These are phyloP conservation scores for Naganishia sp. DNA, from an alignment of 1,284 basidiomycete genomes.

Conservation along the genomic window DNA sequence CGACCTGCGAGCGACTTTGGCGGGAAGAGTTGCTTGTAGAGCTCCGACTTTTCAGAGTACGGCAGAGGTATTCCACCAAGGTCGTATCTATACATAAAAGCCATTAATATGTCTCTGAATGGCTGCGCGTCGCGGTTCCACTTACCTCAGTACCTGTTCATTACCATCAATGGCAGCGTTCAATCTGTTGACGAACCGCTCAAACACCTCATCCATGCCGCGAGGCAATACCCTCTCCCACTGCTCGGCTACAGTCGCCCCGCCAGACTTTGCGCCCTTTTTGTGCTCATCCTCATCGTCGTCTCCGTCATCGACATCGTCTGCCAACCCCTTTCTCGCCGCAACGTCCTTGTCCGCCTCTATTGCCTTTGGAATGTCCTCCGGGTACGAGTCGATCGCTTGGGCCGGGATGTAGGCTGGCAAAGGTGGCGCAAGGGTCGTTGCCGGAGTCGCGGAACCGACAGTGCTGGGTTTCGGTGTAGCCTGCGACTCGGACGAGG, in stretches of 20 bases:
- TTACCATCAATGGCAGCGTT: slow-evolving; percentile 47
- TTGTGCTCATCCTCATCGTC: slow-evolving; percentile 41
- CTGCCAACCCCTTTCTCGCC: slow-evolving; percentile 35
- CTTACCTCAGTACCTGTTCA: slow-evolving; percentile 50
- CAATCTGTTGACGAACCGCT: slow-evolving; percentile 49
- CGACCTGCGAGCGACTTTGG: slow-evolving; percentile 35
- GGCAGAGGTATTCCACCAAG: slow-evolving; percentile 51
- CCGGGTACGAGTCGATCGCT: slow-evolving; percentile 52
- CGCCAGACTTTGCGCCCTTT: slow-evolving; percentile 40
- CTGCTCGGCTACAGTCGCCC: slow-evolving; percentile 40
- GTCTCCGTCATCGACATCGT: slow-evolving; percentile 39
- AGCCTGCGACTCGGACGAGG: slow-evolving; percentile 1
- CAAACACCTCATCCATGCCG: slow-evolving; percentile 52
- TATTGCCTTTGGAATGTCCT: slow-evolving; percentile 33
- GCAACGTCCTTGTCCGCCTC: slow-evolving; percentile 18
- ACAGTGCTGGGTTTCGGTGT: neutral
- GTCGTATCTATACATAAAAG: slow-evolving; percentile 45
- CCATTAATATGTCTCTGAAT: neutral
- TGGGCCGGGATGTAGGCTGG: slow-evolving; percentile 53
- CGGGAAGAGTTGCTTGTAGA: slow-evolving; percentile 50
- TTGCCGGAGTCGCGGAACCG: slow-evolving; percentile 12
- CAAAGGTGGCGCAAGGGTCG: slow-evolving; percentile 42
- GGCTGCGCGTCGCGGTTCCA: neutral
- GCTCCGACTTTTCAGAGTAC: slow-evolving; percentile 48
- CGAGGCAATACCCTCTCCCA: slow-evolving; percentile 49